phyloP scores from a whole-genome alignment of 2,329 filamentous ascomycete genomes.

The Coniochaeta sp. region DNA sequence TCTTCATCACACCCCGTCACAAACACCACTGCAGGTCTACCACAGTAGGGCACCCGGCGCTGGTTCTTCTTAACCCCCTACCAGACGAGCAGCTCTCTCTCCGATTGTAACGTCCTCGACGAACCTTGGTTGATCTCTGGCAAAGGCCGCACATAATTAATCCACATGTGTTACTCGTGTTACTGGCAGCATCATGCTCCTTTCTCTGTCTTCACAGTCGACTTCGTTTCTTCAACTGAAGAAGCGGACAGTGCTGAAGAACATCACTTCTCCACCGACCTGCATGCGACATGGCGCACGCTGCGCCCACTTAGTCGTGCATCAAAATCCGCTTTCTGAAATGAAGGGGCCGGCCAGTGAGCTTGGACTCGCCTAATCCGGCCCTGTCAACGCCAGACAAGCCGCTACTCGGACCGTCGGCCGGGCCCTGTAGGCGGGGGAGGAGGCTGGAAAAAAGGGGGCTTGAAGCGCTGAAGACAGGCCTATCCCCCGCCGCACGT shows the following conservation, averaged over 20 bases:
- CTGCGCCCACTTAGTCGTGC: neutral
- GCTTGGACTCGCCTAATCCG: slow-evolving; percentile 1
- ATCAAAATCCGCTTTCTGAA: neutral
- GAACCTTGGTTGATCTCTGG: too few species aligned
- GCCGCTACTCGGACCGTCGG: neutral
- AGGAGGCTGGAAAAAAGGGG: neutral
- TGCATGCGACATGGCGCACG: neutral
- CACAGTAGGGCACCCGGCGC: neutral
- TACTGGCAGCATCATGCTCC: too few species aligned
- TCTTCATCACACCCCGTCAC: neutral
- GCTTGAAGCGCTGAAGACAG: neutral
- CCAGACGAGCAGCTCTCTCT: too few species aligned
- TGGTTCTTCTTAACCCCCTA: too few species aligned
- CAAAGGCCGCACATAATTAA: too few species aligned
- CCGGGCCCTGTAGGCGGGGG: slow-evolving; percentile 1
- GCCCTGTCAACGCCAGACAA: neutral
- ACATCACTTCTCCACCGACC: neutral
- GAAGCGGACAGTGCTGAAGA: neutral
- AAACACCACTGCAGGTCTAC: neutral
- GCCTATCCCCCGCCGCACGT: neutral
- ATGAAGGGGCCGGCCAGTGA: neutral
- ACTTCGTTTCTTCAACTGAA: neutral
- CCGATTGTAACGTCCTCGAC: too few species aligned
- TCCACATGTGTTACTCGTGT: too few species aligned
- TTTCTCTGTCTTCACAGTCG: too few species aligned